Percentiles rank a stretch among this genome's conserved stretches.
phyloP scores from a whole-genome alignment of 2,329 filamentous ascomycete species.

The Cladosporium sphaerospermum region DNA sequence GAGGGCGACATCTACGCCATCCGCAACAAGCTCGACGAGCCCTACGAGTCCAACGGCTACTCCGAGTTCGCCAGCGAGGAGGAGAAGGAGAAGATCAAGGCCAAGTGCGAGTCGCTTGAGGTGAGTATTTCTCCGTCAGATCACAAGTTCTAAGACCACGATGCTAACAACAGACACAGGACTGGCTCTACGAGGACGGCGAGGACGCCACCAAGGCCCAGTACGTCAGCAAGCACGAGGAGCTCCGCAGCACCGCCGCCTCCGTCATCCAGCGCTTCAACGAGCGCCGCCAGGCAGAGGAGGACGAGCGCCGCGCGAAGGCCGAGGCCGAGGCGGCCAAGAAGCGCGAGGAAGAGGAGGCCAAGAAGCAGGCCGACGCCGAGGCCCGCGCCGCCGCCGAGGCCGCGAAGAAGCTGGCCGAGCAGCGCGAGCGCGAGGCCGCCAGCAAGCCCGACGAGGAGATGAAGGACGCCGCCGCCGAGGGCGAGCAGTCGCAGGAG shows the following conservation, averaged over 20 bases:
- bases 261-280: conserved; percentile 92
- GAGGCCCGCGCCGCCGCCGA: conserved; percentile 33
- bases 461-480: conserved; percentile 54
- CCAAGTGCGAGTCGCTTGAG: conserved; percentile 78
- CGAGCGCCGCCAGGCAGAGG: conserved; percentile 86
- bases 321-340: conserved; percentile 61
- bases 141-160: background rate
- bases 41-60: conserved; percentile 50
- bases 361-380: conserved; percentile 48
- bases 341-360: conserved; percentile 59
- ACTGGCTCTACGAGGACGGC: conserved; percentile 97
- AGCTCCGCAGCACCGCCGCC: conserved; percentile 83
- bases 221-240: conserved; percentile 92
- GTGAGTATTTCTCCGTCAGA: conserved; percentile 49
- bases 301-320: conserved; percentile 60
- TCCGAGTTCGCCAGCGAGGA: conserved; percentile 83
- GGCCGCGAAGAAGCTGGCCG: conserved; percentile 53
- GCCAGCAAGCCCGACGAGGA: conserved; percentile 38
- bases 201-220: conserved; percentile 90
- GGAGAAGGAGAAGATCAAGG: conserved; percentile 80
- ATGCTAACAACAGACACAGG: conserved; percentile 46
- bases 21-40: conserved; percentile 88
- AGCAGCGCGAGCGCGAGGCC: conserved; percentile 39
- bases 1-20: conserved; percentile 97
- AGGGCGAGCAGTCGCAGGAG: conserved; percentile 17